Base-by-base conservation (phyloP, 2,329 filamentous ascomycete genomes). In the Colletotrichum filicis region DNA sequence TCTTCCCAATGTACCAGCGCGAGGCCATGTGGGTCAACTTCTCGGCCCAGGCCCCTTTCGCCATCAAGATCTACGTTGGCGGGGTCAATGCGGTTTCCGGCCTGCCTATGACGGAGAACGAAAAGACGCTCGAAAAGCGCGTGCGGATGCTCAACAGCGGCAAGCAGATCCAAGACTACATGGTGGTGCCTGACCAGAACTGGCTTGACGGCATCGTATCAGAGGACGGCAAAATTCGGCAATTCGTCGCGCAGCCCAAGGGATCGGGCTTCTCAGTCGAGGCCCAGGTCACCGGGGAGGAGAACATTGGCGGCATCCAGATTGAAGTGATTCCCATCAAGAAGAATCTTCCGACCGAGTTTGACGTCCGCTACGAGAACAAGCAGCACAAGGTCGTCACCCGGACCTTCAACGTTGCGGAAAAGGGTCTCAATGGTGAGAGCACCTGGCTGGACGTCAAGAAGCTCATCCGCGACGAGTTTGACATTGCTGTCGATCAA, bases 161-260 rank as follows among this genome's bases (percentile, higher is more conserved):
- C 2, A 64, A 75, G 55, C 68, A 14, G 24, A 68, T 80, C 11
- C 79, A 79, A n/a, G 79, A 82, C 66, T 78, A 80, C 64, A 63
- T 86, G 11, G 81, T 85, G 5, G 75, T 80, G 0, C 83, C 83
- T 3, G 16, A 71, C 0, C 84, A 86, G 69, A 67, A 32, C 4
- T 85, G 82, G 84, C 76, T 87, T 0, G 83, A 86, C 73, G 84
- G 83, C 2, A 80, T 85, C 30, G 82, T 79, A 0, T 75, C 75
- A 12, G 70, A 76, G 0, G 76, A 82, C 28, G 83, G 83, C 11
- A 76, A 77, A 1, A 83, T 87, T 5, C 80, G 83, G 11, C 86
- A 88, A 71, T 88, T 88, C 71, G 83, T 87, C 3, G 85, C 86
- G 1, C 85, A 85, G 81, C 83, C 84, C 0, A 74, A 82, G 30